Percentiles rank a stretch among this genome's conserved stretches.
Conservation (phyloP, 2,329 filamentous ascomycete genomes). For the Colletotrichum graminicola region DNA sequence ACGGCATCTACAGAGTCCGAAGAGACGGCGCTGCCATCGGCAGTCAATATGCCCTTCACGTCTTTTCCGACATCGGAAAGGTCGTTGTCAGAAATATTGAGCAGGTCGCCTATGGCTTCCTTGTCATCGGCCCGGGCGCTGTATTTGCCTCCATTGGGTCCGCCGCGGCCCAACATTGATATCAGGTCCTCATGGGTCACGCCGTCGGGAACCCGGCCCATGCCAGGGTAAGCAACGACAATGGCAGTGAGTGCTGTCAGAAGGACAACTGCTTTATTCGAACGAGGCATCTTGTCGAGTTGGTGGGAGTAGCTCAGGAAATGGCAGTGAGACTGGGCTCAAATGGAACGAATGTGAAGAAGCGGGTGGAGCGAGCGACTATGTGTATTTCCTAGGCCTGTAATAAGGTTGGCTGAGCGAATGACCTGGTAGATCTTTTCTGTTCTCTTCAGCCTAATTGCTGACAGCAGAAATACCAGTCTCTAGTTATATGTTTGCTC, state of each 20-base stretch:
- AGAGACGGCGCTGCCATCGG: constrained; percentile 24
- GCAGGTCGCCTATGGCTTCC: constrained; percentile 56
- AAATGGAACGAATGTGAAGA: constrained; percentile 2
- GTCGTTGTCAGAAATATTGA: constrained; percentile 46
- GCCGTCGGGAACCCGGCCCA: constrained; percentile 34
- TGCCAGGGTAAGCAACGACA: constrained; percentile 43
- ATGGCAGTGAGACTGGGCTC: neutral
- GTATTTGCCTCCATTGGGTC: neutral
- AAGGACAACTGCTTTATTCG: constrained; percentile 17
- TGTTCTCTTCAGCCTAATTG: neutral
- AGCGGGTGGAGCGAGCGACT: constrained; percentile 13
- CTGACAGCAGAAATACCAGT: neutral
- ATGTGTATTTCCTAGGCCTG: neutral
- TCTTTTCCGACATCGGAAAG: constrained; percentile 51
- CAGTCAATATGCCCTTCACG: constrained; percentile 55
- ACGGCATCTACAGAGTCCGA: constrained; percentile 42
- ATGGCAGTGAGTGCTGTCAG: constrained; percentile 24
- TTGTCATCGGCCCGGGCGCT: constrained; percentile 15
- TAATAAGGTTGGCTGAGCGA: neutral
- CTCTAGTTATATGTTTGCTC: neutral
- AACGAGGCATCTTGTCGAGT: neutral
- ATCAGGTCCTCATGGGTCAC: constrained; percentile 18
- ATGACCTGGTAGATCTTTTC: neutral
- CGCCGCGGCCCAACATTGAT: neutral
- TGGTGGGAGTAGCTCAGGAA: no score